Base-by-base conservation (phyloP, 495 filamentous ascomycete genomes). In the Daldinia bambusicola region DNA sequence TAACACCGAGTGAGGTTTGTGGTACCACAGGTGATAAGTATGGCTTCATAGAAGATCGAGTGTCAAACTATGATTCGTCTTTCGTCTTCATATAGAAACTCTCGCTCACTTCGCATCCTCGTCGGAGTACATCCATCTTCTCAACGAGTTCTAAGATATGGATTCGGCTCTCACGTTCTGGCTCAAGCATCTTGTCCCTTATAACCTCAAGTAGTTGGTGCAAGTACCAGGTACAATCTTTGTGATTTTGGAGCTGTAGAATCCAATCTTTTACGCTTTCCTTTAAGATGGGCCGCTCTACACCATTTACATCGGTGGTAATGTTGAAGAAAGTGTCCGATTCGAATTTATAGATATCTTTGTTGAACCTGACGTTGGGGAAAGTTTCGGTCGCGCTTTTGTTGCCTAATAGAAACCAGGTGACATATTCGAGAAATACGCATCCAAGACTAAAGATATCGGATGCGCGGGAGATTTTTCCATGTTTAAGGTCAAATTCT, bases 401-500 rank as follows among this genome's bases (percentile, higher is more conserved):
- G 38, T 37, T 30, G 12, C 70, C 70, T n/a, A 13, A 20, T 26
- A 73, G 8, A 41, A 57, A 66, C 70, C 70, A 73, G 4, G 65
- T 69, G 10, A 58, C 57, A 4, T 73, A 31, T 48, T 73, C 70
- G 1, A 73, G 66, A 32, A 69, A 69, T 10, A 73, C 70, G 16
- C 70, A 73, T 0, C 70, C 70, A 34, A 73, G 66, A 43, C 66
- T 66, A 30, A 69, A 73, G 12, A 73, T 59, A 26, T 73, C 70
- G 14, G 70, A 73, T 14, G 66, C 70, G 13, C 70, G 70, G 7
- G 70, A 73, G 34, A 73, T 58, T 41, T 20, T 36, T 0, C 65
- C 61, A 22, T 60, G 22, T 0, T 16, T 2, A 4, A 73, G 18
- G 16, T 73, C 70, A 51, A 73, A 73, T 30, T 69, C 70, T 2